phyloP scores from a whole-genome alignment of 2,329 filamentous ascomycete genomes.

The Cladosporium austrohemisphaericum region DNA sequence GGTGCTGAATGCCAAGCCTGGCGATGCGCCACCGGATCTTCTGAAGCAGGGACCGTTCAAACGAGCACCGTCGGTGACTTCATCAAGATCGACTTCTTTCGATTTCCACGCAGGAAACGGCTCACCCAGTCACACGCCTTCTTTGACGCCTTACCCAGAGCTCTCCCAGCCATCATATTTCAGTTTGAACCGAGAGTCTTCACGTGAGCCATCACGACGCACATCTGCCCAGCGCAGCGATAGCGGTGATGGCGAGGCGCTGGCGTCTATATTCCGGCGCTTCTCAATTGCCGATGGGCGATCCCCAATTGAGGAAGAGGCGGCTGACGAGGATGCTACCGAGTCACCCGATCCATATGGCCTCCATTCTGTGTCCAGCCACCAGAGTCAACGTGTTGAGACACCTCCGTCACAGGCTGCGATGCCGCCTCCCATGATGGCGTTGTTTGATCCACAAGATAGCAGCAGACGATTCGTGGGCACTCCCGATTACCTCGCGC shows the following conservation, averaged over 20 bases:
- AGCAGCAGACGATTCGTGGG: constrained; percentile 91
- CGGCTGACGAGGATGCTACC: constrained; percentile 64
- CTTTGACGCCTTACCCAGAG: constrained; percentile 72
- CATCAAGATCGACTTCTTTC: constrained; percentile 89
- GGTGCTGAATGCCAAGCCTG: constrained; percentile 70
- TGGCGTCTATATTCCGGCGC: constrained; percentile 74
- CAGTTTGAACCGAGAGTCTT: constrained; percentile 60
- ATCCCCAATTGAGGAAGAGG: constrained; percentile 70
- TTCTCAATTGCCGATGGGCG: constrained; percentile 56
- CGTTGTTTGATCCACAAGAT: constrained; percentile 91
- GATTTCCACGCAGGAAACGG: constrained; percentile 71
- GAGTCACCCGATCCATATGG: constrained; percentile 70
- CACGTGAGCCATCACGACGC: constrained; percentile 52
- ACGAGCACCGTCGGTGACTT: constrained; percentile 77
- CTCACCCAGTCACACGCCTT: constrained; percentile 79
- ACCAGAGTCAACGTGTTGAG: constrained; percentile 41
- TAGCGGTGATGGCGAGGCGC: constrained; percentile 77
- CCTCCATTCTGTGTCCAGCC: constrained; percentile 58
- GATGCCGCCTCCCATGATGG: constrained; percentile 87
- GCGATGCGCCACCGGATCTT: constrained; percentile 85
- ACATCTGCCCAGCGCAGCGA: constrained; percentile 65
- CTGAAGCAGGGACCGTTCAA: constrained; percentile 90
- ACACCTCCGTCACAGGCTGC: constrained; percentile 62
- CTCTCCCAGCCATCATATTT: constrained; percentile 92
- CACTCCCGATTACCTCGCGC: constrained; percentile 93